Base-by-base conservation (phyloP, 2,329 filamentous ascomycete species). In the Escovopsis sp. region DNA sequence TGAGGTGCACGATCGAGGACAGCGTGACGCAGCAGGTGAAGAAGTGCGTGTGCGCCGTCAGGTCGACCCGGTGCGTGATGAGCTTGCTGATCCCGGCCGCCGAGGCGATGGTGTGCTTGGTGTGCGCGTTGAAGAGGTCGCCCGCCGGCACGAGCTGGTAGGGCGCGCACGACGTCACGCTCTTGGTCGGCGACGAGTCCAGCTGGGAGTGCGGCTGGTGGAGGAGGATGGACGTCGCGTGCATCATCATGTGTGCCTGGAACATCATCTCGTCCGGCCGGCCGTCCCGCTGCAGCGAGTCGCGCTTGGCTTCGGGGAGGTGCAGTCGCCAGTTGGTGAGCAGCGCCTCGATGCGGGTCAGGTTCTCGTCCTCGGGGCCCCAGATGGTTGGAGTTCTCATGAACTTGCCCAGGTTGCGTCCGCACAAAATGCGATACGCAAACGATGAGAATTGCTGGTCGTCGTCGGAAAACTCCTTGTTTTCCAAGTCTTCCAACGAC, bases 241-340 rank as follows among this genome's bases (percentile, higher is more conserved):
- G 64, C 29, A 65, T 71, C 52, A 94, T 84, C 76, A 93, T 89
- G 47, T 84, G 81, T 1, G 84, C 87, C 57, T 93, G 85, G 62
- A 94, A 94, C 60, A 94, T 79, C 72, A 94, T 81, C 61, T 94
- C 85, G 56, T 95, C 88, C 10, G 88, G 68, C 41, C 76, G 71
- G 29, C 84, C 80, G 50, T 81, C 75, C 47, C 74, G 72, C 45
- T 76, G 73, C 41, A 93, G 65, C 13, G 84, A 69, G 46, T 84
- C 74, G 42, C 70, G 70, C 61, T 93, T 93, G 12, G 69, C 69
- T 13, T 71, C 66, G 0, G 88, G 87, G 1, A 94, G 66, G 52
- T 91, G 82, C 38, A 89, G 72, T 41, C 77, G 73, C 84, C 85
- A 94, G 56, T 86, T 88, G 12, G 71, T 72, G 34, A 77, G 61